Percentiles rank a stretch among this genome's conserved stretches.
phyloP scores from a whole-genome alignment of 768 basidiomycete species.

The Lactifluus piperatus region DNA sequence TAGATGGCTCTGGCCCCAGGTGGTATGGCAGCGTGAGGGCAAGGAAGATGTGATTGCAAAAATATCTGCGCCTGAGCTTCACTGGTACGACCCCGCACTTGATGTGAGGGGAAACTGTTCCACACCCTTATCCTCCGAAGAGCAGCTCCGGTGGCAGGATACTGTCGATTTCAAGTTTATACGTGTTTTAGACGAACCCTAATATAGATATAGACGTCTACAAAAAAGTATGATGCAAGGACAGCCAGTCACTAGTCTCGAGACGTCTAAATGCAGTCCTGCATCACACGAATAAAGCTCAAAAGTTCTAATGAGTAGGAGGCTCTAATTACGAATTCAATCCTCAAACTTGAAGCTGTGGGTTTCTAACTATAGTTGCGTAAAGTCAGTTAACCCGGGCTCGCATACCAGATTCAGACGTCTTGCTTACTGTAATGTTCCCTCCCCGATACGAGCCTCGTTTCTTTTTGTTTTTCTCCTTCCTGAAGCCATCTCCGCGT shows the following conservation, averaged over 20 bases:
- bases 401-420: neutral
- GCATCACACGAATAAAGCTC: neutral
- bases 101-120: conserved; percentile 2
- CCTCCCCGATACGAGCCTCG: conserved; percentile 89
- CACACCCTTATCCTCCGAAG: neutral
- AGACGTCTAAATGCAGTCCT: neutral
- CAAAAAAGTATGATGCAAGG: neutral
- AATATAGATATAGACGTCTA: conserved; percentile 3
- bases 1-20: conserved; percentile 42
- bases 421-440: conserved; percentile 69
- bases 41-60: conserved; percentile 13
- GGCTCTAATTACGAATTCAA: conserved; percentile 19
- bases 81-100: conserved; percentile 11
- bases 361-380: conserved; percentile 49
- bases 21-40: conserved; percentile 25
- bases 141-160: conserved; percentile 2
- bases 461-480: conserved; percentile 99
- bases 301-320: neutral
- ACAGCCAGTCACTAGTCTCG: neutral
- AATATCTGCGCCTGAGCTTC: conserved; percentile 8
- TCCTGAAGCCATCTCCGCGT: conserved; percentile 89
- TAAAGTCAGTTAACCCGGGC: neutral
- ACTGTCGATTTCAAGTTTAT: conserved; percentile 16
- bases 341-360: conserved; percentile 83
- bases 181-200: conserved; percentile 18